phyloP scores from a whole-genome alignment of 306 rosid species.

The Dicorynia guianensis region DNA sequence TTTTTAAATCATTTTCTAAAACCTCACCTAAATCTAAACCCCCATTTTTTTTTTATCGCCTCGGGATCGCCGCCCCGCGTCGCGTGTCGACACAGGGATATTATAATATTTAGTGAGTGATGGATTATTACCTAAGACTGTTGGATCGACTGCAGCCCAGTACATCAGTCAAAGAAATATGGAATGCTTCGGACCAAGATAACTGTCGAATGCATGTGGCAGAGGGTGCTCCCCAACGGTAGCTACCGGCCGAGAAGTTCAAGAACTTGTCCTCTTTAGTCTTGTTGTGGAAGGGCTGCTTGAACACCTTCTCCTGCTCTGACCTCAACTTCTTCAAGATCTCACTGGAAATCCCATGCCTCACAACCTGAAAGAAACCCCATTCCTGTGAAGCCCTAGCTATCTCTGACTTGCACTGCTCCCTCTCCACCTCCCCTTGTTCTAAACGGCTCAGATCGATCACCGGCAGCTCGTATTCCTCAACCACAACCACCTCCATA shows the following conservation, averaged over 20 bases:
- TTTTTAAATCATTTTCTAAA: no score
- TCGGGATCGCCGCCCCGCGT: no score
- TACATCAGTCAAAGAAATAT: conserved; percentile 69
- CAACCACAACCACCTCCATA: conserved; percentile 18
- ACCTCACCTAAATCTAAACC: no score
- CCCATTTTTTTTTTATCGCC: no score
- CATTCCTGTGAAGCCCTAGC: conserved; percentile 83
- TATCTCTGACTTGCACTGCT: conserved; percentile 70
- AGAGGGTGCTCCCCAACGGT: conserved; percentile 92
- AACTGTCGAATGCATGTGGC: conserved; percentile 73
- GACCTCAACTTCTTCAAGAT: conserved; percentile 58
- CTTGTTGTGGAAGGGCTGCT: conserved; percentile 67
- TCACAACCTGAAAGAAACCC: conserved; percentile 98
- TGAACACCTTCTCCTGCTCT: conserved; percentile 72
- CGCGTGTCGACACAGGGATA: no score
- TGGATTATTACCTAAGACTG: conserved; percentile 60
- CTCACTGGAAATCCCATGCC: conserved; percentile 75
- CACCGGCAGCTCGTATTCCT: conserved; percentile 84
- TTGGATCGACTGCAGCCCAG: conserved; percentile 41
- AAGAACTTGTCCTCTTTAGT: conserved; percentile 57
- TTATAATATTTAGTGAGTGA: not conserved
- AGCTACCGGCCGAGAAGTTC: conserved; percentile 79
- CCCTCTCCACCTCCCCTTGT: conserved; percentile 34
- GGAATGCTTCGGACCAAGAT: conserved; percentile 97
- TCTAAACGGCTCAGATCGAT: conserved; percentile 65